Base-by-base conservation (phyloP, 768 basidiomycete species). In the Lactarius deliciosus region DNA sequence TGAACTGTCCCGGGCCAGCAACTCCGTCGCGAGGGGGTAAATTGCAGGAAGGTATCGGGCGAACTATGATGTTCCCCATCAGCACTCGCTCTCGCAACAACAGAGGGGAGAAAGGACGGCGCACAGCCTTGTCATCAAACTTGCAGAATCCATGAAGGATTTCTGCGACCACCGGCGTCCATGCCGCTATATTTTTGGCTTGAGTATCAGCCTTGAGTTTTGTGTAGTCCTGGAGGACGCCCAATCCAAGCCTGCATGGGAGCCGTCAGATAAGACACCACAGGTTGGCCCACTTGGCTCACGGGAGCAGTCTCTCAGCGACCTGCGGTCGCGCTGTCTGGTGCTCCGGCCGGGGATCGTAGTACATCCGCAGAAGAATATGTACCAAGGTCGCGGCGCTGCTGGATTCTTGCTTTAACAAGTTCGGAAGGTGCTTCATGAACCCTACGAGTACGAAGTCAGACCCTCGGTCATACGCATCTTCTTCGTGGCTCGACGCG, bases 121-220 rank as follows among this genome's bases (percentile, higher is more conserved):
- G 78, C 73, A 98, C 96, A 43, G 91, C 88, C 74, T 90, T 94
- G 70, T 94, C 89, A 73, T 98, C 95, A 70, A 98, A 92, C 25
- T 84, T 84, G 75, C 88, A 88, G 74, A 94, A 94, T 8, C 97
- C 97, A 65, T 92, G 88, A 10, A 99, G 74, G 57, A 97, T 92
- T 75, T 98, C 96, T 11, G 89, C 89, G n/a, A 98, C 90, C 36
- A 99, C 97, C n/a, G 97, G 97, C 25, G 94, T 96, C 97, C 97
- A 99, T 0, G 97, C 96, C 16, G 87, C 77, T 65, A 99, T 96
- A 75, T 97, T 98, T 78, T 98, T 94, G 60, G 87, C 87, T 77
- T 98, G 96, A 3, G 88, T 94, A 67, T 98, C 96, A 3, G 88
- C 77, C 56, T 91, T 90, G 61, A 99, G 82, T 72, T 91, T 91